These are phyloP conservation scores for Podospora anserina DNA, from an alignment of 495 filamentous ascomycete species.

Conservation along the genomic window DNA sequence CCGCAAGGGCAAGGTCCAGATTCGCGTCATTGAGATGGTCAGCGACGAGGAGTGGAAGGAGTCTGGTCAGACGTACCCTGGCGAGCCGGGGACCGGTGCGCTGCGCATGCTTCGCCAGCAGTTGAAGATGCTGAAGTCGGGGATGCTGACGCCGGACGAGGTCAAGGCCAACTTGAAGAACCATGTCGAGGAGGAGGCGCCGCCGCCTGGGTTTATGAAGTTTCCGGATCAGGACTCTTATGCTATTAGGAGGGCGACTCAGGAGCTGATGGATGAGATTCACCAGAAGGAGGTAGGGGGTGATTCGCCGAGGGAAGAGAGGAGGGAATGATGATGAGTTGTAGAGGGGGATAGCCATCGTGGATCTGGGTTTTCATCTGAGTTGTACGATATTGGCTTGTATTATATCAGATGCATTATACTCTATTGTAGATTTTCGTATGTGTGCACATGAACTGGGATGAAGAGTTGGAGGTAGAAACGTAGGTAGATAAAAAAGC, in stretches of 20 bases:
- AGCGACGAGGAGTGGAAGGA: conserved; percentile 62
- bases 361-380: not conserved
- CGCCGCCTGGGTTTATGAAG: conserved; percentile 10
- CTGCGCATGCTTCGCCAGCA: conserved; percentile 32
- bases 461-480: not conserved
- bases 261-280: conserved; percentile 22
- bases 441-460: not conserved
- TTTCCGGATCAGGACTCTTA: conserved; percentile 27
- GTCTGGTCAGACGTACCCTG: conserved; percentile 44
- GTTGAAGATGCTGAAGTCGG: conserved; percentile 20
- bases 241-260: conserved; percentile 12
- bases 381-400: not conserved
- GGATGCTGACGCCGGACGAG: not conserved
- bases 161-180: conserved; percentile 27
- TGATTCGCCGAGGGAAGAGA: no score
- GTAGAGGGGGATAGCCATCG: not conserved
- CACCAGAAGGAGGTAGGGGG: conserved; percentile 1
- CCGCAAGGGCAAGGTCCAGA: conserved; percentile 75
- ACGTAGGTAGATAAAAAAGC: not conserved
- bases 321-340: not conserved
- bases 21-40: conserved; percentile 68
- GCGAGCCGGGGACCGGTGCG: conserved; percentile 39
- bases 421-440: not conserved
- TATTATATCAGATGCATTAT: not conserved
- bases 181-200: conserved; percentile 41